Evolutionary conservation across 495 filamentous ascomycete genomes (phyloP), one percentile per base, ranked within the genome.

Genomic region (Terfezia boudieri): DNA sequence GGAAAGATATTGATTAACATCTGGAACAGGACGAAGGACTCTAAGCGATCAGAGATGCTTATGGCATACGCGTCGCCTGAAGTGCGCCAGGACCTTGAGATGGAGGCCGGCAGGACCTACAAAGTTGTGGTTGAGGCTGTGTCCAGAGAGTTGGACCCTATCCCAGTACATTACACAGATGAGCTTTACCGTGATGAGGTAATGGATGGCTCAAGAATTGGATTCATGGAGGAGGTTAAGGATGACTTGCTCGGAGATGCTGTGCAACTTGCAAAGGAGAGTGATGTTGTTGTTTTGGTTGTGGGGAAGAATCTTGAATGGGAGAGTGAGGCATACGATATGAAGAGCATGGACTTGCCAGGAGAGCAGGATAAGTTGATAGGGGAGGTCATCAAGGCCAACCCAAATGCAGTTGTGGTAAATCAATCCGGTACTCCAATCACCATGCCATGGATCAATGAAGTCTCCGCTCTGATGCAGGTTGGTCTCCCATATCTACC

Each of bases 321-420:
- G 78, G 82, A 86, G 62, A 76, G 75, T n/a, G 82, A 84, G 63
- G 80, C 81, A 37, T 73, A 78, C 52, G 81, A 86, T 64, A 75
- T 80, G 41, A 68, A 74, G 17, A 68, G 75, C 56, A 83, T 85
- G 79, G 73, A 79, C 50, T 70, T 83, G 1, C 77, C 78, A 10
- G 72, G 75, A 0, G 70, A 71, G 46, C 73, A 71, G 59, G 73
- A 84, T 59, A 71, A 78, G 49, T 65, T 82, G 54, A 78, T 82
- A 58, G 60, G 69, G 41, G 66, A 69, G 9, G 71, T 82, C 4
- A 68, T 79, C 22, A 67, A 71, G 5, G 74, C 69, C 1, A 83
- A 84, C 58, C 73, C 79, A 37, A 76, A 77, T 55, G 72, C 80
- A 9, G 70, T 78, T 9, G 72, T 86, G 12, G 76, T 84, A 14